phyloP scores from a whole-genome alignment of 257 asterid species.

The Solanum rostratum region DNA sequence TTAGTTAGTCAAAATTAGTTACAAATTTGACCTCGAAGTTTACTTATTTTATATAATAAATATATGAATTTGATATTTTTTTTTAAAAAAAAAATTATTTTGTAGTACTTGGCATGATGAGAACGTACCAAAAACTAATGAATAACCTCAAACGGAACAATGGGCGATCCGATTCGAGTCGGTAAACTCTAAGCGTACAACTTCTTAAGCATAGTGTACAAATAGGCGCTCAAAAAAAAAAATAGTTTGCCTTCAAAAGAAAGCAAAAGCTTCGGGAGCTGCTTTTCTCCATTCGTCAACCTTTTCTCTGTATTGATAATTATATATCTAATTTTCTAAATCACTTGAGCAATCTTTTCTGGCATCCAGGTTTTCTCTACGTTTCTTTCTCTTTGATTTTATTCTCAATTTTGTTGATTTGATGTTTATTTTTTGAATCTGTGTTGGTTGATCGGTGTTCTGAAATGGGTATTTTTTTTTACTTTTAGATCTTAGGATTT shows the following conservation, averaged over 20 bases:
- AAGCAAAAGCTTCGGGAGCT: neutral
- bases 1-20: too few species aligned
- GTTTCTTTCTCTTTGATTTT: neutral
- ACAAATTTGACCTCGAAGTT: too few species aligned
- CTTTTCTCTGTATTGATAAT: neutral
- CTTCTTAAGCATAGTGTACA: neutral
- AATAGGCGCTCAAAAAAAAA: neutral
- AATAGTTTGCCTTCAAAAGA: neutral
- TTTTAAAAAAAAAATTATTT: too few species aligned
- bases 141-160: neutral
- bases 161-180: neutral
- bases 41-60: too few species aligned
- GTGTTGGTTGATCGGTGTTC: neutral
- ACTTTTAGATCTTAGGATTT: neutral
- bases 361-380: neutral
- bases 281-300: conserved; percentile 1
- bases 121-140: neutral
- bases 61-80: too few species aligned
- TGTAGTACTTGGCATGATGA: neutral
- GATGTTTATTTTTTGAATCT: neutral
- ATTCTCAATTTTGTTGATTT: neutral
- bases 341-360: neutral
- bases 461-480: neutral
- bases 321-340: neutral
- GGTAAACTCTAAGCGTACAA: neutral